A percentile compares a stretch with the other conserved stretches of the same genome.
Conservation (phyloP, 345 rosid genomes). For the Populus ilicifolia region DNA sequence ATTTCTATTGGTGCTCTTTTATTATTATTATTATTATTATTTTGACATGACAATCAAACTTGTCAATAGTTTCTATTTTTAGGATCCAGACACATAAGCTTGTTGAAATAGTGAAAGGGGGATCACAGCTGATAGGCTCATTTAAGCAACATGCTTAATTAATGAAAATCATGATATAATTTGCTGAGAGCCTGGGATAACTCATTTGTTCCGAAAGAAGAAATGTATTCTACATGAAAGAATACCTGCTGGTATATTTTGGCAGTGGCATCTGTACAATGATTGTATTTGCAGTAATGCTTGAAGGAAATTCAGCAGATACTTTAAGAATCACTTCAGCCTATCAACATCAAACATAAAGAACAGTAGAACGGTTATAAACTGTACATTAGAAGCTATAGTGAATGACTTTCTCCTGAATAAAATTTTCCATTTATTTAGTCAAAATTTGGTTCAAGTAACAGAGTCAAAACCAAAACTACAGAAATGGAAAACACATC, state of each 20-base stretch:
- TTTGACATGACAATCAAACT: neutral
- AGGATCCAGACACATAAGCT: neutral
- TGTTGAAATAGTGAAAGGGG: neutral
- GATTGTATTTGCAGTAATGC: conserved; percentile 79
- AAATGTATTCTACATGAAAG: neutral
- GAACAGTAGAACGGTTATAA: neutral
- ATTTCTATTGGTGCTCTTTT: no score
- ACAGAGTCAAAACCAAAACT: neutral
- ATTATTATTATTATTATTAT: neutral
- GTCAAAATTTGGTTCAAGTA: no score
- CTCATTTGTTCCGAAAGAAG: conserved; percentile 1
- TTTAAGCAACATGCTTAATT: neutral
- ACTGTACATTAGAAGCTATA: neutral
- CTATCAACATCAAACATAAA: conserved; percentile 37
- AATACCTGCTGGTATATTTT: conserved; percentile 79
- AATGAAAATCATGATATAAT: neutral
- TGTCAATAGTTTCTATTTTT: neutral
- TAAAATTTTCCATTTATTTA: no score
- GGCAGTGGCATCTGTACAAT: conserved; percentile 88
- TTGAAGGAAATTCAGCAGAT: conserved; percentile 75
- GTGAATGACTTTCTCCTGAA: no score
- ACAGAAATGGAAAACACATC: neutral
- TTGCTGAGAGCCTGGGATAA: neutral
- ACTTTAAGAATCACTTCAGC: conserved; percentile 90
- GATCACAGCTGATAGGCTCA: neutral